Conservation (phyloP, 2,329 filamentous ascomycete species). For the Penicillium freii region DNA sequence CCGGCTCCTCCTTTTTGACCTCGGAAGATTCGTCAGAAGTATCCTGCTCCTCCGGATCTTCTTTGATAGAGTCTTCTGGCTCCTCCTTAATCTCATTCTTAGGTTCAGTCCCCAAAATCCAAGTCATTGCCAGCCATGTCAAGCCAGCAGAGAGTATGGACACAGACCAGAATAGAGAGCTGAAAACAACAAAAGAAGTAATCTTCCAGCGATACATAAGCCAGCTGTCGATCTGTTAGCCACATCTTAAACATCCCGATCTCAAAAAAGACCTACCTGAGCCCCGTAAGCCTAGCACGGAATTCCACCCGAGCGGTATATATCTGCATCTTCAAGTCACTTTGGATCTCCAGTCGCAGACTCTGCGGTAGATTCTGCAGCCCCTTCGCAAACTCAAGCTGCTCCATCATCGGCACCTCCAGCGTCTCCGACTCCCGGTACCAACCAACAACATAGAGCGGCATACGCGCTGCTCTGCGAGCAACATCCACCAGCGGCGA, state of each 20-base stretch:
- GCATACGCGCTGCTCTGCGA: constrained; percentile 61
- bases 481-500: constrained; percentile 66
- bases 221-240: constrained; percentile 53
- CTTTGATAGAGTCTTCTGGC: constrained; percentile 16
- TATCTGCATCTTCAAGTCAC: constrained; percentile 68
- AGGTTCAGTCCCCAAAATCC: constrained; percentile 34
- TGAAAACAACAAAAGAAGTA: constrained; percentile 66
- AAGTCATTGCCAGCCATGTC: constrained; percentile 61
- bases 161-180: constrained; percentile 69
- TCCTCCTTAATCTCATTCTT: constrained; percentile 34
- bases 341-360: constrained; percentile 67
- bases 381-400: constrained; percentile 62
- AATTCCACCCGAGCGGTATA: constrained; percentile 69
- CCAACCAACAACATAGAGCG: constrained; percentile 67
- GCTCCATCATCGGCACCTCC: constrained; percentile 69
- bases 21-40: constrained; percentile 21
- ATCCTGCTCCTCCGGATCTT: constrained; percentile 16
- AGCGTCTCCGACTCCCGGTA: constrained; percentile 63
- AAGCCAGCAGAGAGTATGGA: constrained; percentile 67
- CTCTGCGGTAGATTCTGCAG: constrained; percentile 53
- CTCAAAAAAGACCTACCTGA: constrained; percentile 50
- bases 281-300: constrained; percentile 70
- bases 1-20: constrained; percentile 33
- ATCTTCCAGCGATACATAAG: constrained; percentile 83
- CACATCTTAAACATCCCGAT: neutral